phyloP scores from a whole-genome alignment of 2,329 filamentous ascomycete species.

The Hymenoscyphus occultus region DNA sequence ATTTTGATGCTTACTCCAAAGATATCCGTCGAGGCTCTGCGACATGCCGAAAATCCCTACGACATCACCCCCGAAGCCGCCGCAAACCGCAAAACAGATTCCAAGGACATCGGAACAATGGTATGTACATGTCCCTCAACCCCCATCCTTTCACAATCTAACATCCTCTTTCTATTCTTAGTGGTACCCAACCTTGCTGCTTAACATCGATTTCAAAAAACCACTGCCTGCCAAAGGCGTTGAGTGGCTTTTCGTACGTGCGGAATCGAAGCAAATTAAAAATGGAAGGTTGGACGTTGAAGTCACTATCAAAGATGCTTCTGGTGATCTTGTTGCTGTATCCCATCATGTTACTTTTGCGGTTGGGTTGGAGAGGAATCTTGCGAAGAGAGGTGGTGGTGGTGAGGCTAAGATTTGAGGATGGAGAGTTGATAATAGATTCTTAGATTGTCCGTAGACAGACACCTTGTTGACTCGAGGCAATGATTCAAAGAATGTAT shows the following conservation, averaged over 20 bases:
- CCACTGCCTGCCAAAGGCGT: slow-evolving; percentile 62
- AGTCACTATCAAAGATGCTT: slow-evolving; percentile 61
- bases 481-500: too few relatives aligned
- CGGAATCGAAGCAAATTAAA: slow-evolving; percentile 62
- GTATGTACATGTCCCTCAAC: neutral
- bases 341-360: slow-evolving; percentile 67
- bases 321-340: slow-evolving; percentile 63
- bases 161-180: neutral
- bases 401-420: slow-evolving; percentile 24
- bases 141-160: neutral
- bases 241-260: slow-evolving; percentile 68
- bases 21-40: slow-evolving; percentile 56
- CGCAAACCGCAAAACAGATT: slow-evolving; percentile 12
- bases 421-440: neutral
- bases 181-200: slow-evolving; percentile 55
- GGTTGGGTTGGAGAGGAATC: slow-evolving; percentile 61
- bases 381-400: slow-evolving; percentile 26
- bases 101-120: neutral
- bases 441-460: neutral
- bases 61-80: slow-evolving; percentile 20
- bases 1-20: neutral
- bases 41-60: slow-evolving; percentile 34
- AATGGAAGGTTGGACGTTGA: slow-evolving; percentile 76
- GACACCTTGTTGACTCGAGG: too few relatives aligned
- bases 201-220: slow-evolving; percentile 78